These are phyloP conservation scores for Yamadazyma membranifaciens DNA, from an alignment of 1,139 yeast species.

Conservation along the genomic window DNA sequence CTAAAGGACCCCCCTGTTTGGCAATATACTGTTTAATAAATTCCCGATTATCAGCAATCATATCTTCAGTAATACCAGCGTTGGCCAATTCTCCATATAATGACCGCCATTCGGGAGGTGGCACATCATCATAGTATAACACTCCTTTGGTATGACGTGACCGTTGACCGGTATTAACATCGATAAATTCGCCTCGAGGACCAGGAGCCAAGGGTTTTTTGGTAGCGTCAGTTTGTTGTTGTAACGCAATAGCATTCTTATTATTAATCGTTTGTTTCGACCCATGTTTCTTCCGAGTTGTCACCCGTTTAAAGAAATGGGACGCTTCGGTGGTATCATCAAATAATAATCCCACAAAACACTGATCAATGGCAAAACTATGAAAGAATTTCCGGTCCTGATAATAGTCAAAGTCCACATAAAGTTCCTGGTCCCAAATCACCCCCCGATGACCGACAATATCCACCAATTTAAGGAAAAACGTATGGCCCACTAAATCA, in stretches of 20 bases:
- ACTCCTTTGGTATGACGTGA: slow-evolving; percentile 57
- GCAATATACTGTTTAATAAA: slow-evolving; percentile 77
- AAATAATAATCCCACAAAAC: slow-evolving; percentile 83
- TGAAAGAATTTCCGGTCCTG: slow-evolving; percentile 96
- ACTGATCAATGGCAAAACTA: slow-evolving; percentile 89
- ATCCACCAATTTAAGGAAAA: slow-evolving; percentile 85
- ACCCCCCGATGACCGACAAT: slow-evolving; percentile 81
- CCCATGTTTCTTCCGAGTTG: slow-evolving; percentile 75
- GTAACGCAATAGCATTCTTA: slow-evolving; percentile 82
- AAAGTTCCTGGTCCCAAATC: slow-evolving; percentile 94
- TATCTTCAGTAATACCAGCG: slow-evolving; percentile 82
- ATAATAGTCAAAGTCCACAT: slow-evolving; percentile 80
- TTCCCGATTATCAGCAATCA: slow-evolving; percentile 84
- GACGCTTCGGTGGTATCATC: slow-evolving; percentile 89
- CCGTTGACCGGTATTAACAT: slow-evolving; percentile 53
- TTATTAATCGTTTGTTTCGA: slow-evolving; percentile 82
- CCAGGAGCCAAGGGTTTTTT: slow-evolving; percentile 42
- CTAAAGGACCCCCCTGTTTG: slow-evolving; percentile 80
- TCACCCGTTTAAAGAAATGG: slow-evolving; percentile 75
- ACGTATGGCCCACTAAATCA: slow-evolving; percentile 92
- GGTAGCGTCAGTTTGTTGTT: slow-evolving; percentile 36
- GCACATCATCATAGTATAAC: slow-evolving; percentile 71
- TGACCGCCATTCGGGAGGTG: slow-evolving; percentile 85
- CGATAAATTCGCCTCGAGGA: slow-evolving; percentile 66
- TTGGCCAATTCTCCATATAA: slow-evolving; percentile 70